Conservation (phyloP, 129 eudicot species). For the Helianthus tuberosus region DNA sequence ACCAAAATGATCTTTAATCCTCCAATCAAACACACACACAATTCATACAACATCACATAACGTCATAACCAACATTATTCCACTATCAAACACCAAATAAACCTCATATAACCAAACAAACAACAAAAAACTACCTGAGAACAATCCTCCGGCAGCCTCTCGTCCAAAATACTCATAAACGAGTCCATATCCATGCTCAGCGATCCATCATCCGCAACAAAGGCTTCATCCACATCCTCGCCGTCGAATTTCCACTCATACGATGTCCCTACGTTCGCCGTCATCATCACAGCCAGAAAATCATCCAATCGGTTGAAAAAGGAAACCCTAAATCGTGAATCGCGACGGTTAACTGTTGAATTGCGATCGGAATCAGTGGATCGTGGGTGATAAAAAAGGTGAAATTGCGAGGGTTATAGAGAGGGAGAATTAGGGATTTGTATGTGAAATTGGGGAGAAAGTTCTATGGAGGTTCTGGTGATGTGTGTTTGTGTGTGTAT, state of each 20-base stretch:
- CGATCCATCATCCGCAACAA: conserved; percentile 24
- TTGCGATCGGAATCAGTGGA: too few species aligned
- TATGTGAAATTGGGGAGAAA: conserved; percentile 28
- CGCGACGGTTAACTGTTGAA: conserved; percentile 17
- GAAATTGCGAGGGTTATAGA: background rate
- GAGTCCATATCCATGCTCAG: conserved; percentile 35
- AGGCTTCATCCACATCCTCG: conserved; percentile 26
- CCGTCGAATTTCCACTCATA: conserved; percentile 19
- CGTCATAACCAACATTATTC: background rate
- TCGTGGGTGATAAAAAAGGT: too few species aligned
- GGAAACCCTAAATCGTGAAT: conserved; percentile 24
- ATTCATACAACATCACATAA: background rate
- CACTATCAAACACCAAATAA: conserved; percentile 1
- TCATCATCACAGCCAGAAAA: conserved; percentile 32
- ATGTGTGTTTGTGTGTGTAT: conserved; percentile 2
- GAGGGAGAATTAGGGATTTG: background rate
- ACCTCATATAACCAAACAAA: background rate
- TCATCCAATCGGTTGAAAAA: conserved; percentile 25
- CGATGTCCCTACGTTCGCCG: conserved; percentile 29
- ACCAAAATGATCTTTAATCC: too few species aligned
- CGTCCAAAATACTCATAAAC: conserved; percentile 32
- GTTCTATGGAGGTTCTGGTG: conserved; percentile 23
- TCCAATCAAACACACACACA: background rate
- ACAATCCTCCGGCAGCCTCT: conserved; percentile 21
- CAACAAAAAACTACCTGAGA: conserved; percentile 22